A percentile compares a stretch with the other conserved stretches of the same genome.
These are phyloP conservation scores for Talinum fruticosum DNA, from an alignment of 148 eudicot genomes.

Conservation along the genomic window DNA sequence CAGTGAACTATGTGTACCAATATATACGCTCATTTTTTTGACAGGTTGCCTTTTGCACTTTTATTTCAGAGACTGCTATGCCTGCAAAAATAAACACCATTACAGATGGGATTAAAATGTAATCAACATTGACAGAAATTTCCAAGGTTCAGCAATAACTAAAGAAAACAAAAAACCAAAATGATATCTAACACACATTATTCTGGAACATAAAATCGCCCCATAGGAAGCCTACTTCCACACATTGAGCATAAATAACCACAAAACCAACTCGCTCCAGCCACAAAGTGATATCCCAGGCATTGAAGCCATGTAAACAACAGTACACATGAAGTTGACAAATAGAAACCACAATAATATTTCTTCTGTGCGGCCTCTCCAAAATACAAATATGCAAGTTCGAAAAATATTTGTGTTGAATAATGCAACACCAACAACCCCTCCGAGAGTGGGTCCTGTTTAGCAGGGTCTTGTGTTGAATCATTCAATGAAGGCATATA, in stretches of 20 bases:
- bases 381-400: neutral
- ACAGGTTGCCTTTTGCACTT: constrained; percentile 11
- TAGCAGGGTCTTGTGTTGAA: no score
- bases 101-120: neutral
- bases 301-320: neutral
- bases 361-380: neutral
- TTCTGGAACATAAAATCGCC: neutral
- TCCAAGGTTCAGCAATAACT: neutral
- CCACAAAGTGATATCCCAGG: neutral
- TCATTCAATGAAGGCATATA: neutral
- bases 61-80: constrained; percentile 16
- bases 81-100: constrained; percentile 16
- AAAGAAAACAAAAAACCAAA: neutral
- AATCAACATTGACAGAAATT: neutral
- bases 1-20: constrained; percentile 18
- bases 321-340: neutral
- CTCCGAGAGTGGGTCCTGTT: no score
- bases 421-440: no score
- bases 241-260: neutral
- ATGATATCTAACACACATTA: neutral
- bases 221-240: neutral
- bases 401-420: neutral
- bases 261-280: neutral
- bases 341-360: neutral
- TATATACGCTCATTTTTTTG: constrained; percentile 15